Base-by-base conservation (phyloP, 2,329 filamentous ascomycete species). In the Ophiostoma triangulosporum region DNA sequence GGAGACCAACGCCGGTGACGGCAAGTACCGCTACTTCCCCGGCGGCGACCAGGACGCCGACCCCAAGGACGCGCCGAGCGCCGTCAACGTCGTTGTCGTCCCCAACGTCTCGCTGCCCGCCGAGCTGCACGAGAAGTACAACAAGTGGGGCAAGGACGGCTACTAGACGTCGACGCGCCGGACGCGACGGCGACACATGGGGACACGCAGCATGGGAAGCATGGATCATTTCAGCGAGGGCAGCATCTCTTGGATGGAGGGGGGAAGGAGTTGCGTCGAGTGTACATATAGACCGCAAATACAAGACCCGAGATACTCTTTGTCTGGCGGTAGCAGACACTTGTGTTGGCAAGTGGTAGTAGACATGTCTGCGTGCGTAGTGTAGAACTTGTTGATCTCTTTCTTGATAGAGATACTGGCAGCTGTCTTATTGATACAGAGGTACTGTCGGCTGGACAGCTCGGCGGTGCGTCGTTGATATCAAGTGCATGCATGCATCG, bases 111-210 rank as follows among this genome's bases (percentile, higher is more conserved):
- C 84, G 65, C 76, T 97, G 62, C 90, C 93, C 66, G 89, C 85
- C 88, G 78, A 84, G 64, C 81, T 96, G 60, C 93, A 98, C 74
- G 93, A 98, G 63, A 86, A 85, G 75, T 97, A 85, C 82, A 98
- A 98, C 86, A 98, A 98, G 79, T 97, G 88, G 82, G 93, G 93
- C 71, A 97, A 97, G 82, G 93, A 97, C 62, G 90, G 88, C 62
- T 97, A 86, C 73, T 87, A 74, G 67, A 65, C 29, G 15, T 22
- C 17, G 11, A 8, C 6, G 20, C n/a, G n/a, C n/a, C n/a, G 11
- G 15, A 31, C n/a, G 14, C 29, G 7, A 46, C 43, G 9, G 15
- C 15, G 24, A 15, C 32, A 35, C 5, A 24, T 24, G 24, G 14
- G 14, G 40, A 46, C 9, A 24, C 29, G 24, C 20, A 27, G 20